Conservation (phyloP, 208 protist species). For the Trypanosoma brucei region DNA sequence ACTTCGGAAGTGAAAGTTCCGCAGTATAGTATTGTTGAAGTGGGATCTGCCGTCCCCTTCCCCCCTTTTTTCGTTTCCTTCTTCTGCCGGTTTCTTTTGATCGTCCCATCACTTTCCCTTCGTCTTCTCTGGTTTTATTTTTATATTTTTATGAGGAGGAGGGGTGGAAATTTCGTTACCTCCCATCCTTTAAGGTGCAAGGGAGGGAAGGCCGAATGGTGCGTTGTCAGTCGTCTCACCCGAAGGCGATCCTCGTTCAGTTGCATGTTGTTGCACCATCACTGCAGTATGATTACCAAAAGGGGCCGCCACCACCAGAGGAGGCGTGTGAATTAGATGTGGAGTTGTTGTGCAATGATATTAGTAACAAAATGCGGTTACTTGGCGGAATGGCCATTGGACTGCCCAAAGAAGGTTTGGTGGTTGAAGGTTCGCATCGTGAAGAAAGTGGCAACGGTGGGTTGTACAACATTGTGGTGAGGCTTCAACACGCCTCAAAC, state of each 20-base stretch:
- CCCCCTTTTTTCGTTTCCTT: no score
- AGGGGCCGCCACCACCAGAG: background rate
- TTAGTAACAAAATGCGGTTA: constrained; percentile 8
- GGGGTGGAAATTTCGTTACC: background rate
- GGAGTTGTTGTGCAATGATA: constrained; percentile 4
- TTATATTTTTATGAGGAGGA: no score
- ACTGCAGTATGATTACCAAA: background rate
- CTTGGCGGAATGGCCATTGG: constrained; percentile 15
- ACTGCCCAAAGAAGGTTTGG: background rate
- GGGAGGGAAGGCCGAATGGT: background rate
- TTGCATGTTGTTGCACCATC: constrained; percentile 1
- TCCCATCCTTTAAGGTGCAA: background rate
- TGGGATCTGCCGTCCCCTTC: no score
- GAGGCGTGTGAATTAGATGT: constrained; percentile 8
- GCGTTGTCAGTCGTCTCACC: background rate
- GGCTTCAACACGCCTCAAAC: constrained; percentile 5
- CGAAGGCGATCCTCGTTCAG: background rate
- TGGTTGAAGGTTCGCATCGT: constrained; percentile 2
- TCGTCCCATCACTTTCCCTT: no score
- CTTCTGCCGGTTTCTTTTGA: no score
- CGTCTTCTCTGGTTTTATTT: no score
- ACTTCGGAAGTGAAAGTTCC: no score
- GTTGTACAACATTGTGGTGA: constrained; percentile 8
- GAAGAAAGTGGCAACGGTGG: background rate
- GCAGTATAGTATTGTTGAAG: no score